Base-by-base conservation (phyloP, 176 grass and related monocot species). In the Triticum timopheevii region DNA sequence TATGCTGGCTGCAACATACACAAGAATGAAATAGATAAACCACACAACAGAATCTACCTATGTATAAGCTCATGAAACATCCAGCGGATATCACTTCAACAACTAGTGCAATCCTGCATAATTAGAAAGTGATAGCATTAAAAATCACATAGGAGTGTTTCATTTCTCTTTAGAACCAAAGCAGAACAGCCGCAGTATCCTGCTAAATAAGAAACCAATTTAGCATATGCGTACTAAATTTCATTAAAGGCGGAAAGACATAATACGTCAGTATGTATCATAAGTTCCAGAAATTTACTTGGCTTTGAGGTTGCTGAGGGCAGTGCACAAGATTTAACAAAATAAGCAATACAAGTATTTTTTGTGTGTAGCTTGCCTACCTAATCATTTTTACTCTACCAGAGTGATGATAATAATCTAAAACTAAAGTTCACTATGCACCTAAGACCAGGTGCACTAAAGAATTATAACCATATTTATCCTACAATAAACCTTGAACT, bases 11-110 rank as follows among this genome's bases (percentile, higher is more conserved):
- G 22, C 42, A 31, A 83, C 13, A 2, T 69, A 76, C 34, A 27
- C 45, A 77, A 50, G 76, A 62, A 86, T 44, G n/a, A 45, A 73
- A 73, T 78, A 58, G 17, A 67, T 8, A 39, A 49, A 65, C 22
- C 22, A 79, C 33, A 79, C 19, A 36, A n/a, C 50, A 67, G 70
- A 38, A 83, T 73, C 82, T 69, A 93, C 95, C 92, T 89, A 98
- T 80, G 79, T 98, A 98, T 86, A 93, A 86, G 86, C 91, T 90
- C 95, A 98, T 95, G 80, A 93, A 93, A 84, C 91, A 95, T 90
- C 95, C 95, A 70, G 89, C 91, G 86, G 87, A 93, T 42, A 87
- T 69, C 66, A 85, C 93, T 95, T 98, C 95, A 76, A 91, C 40
- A 66, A 95, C 83, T 58, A 90, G 84, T 42, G 88, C 76, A 83